A percentile compares a stretch with the other conserved stretches of the same genome.
These are phyloP conservation scores for Periconia digitata DNA, from an alignment of 2,329 filamentous ascomycete genomes.

Conservation along the genomic window DNA sequence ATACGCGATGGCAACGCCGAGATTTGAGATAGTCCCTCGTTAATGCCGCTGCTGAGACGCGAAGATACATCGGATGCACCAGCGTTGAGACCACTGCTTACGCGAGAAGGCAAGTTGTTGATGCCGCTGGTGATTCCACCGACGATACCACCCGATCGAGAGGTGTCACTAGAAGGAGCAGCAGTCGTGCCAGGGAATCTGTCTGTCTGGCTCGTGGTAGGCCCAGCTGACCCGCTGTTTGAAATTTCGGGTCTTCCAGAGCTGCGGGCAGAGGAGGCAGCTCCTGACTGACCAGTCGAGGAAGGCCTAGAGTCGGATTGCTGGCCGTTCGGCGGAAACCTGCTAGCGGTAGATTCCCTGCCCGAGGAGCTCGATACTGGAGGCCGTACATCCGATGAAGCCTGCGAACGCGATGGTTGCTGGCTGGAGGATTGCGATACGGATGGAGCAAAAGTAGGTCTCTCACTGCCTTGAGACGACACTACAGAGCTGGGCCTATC, in stretches of 20 bases:
- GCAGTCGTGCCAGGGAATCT: background rate
- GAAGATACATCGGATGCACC: background rate
- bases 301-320: background rate
- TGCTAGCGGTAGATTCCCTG: background rate
- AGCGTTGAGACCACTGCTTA: slow-evolving; percentile 2
- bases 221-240: too few species aligned
- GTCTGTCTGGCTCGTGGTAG: background rate
- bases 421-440: background rate
- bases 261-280: background rate
- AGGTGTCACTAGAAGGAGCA: background rate
- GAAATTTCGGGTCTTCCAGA: background rate
- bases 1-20: background rate
- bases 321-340: background rate
- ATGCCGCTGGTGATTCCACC: background rate
- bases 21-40: background rate
- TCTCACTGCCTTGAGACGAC: background rate
- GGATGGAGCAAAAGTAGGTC: background rate
- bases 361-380: background rate
- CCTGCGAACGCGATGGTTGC: background rate
- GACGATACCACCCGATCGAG: background rate
- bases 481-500: too few species aligned
- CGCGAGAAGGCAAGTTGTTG: background rate
- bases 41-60: background rate
- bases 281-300: background rate
- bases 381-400: background rate